Evolutionary conservation across 495 filamentous ascomycete genomes (phyloP).

Genomic region (Trichoderma parareesei): DNA sequence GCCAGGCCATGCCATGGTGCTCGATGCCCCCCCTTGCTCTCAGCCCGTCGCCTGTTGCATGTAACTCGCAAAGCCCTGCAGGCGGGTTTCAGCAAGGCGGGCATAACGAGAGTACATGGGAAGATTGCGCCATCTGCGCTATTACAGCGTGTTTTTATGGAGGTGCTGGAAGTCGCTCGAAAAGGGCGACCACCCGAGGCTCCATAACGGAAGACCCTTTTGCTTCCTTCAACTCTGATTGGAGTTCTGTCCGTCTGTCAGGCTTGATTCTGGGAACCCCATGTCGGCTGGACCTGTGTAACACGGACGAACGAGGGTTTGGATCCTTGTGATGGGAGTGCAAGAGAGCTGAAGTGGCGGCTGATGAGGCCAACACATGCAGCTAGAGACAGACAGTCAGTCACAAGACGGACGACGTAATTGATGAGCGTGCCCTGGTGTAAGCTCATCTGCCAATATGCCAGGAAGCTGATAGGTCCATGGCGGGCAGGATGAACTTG

Average conservation of each 20-base stretch:
- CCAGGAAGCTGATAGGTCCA: neutral
- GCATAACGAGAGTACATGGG: constrained; percentile 10
- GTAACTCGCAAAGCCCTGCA: neutral
- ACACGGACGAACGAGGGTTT: neutral
- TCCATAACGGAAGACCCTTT: constrained; percentile 1
- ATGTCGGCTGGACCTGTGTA: neutral
- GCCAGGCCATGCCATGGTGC: neutral
- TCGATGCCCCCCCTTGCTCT: neutral
- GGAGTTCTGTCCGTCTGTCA: neutral
- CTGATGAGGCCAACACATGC: neutral
- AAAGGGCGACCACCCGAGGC: constrained; percentile 4
- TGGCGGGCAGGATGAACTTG: neutral
- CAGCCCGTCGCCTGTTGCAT: neutral
- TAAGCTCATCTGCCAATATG: neutral
- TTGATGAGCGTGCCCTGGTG: neutral
- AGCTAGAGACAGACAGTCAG: neutral
- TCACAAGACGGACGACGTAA: neutral
- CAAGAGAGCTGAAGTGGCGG: neutral
- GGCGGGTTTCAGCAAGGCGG: neutral
- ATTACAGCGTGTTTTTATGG: constrained; percentile 2
- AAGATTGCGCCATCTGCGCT: constrained; percentile 9
- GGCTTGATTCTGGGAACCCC: neutral
- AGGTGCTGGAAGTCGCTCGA: constrained; percentile 1
- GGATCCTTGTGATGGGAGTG: neutral
- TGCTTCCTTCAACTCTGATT: neutral